phyloP scores from a whole-genome alignment of 805 yeast genomes.

The Lachancea mirantina region DNA sequence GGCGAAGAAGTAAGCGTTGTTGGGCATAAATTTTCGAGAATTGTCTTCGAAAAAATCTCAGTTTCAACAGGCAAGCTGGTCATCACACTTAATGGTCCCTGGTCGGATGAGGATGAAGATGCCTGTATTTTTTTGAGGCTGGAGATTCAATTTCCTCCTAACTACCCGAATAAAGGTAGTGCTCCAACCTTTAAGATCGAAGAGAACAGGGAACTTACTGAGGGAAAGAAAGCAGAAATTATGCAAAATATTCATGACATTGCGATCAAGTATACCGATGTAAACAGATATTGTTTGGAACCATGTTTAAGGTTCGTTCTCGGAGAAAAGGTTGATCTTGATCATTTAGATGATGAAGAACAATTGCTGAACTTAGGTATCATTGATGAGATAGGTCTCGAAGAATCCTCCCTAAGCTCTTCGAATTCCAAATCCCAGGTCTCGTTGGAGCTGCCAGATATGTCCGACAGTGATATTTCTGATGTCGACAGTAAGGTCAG shows the following conservation, averaged over 20 bases:
- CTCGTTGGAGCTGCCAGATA: constrained; percentile 30
- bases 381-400: constrained; percentile 29
- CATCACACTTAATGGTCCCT: constrained; percentile 74
- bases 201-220: constrained; percentile 63
- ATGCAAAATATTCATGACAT: constrained; percentile 46
- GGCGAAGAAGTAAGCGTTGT: constrained; percentile 89
- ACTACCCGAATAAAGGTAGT: constrained; percentile 55
- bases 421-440: constrained; percentile 33
- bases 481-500: constrained; percentile 9
- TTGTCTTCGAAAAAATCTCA: constrained; percentile 78
- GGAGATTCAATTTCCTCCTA: constrained; percentile 59
- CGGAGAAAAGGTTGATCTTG: constrained; percentile 66
- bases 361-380: constrained; percentile 27
- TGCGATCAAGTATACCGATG: constrained; percentile 46
- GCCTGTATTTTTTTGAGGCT: constrained; percentile 58
- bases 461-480: constrained; percentile 34
- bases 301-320: constrained; percentile 66
- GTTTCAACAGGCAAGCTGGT: constrained; percentile 78
- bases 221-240: constrained; percentile 45
- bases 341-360: constrained; percentile 30
- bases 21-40: constrained; percentile 82
- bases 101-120: constrained; percentile 41
- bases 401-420: constrained; percentile 29
- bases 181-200: constrained; percentile 60
- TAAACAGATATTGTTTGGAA: constrained; percentile 67